Percentiles rank a stretch among this genome's conserved stretches.
Conservation (phyloP, 345 rosid species). For the Sisymbrium altissimum region DNA sequence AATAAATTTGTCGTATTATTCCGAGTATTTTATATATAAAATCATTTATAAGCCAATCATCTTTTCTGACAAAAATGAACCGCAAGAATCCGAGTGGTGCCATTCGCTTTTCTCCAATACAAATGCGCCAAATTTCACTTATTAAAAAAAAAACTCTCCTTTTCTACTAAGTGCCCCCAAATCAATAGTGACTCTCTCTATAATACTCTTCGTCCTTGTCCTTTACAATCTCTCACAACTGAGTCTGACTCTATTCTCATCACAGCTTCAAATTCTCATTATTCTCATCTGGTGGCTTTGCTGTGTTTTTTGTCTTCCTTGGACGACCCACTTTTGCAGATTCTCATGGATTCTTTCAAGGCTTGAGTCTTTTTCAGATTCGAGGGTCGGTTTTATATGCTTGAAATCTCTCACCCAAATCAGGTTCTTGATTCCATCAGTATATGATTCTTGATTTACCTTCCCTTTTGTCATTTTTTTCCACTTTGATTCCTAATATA, state of each 20-base stretch:
- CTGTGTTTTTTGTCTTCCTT: conserved; percentile 28
- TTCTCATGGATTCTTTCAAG: conserved; percentile 34
- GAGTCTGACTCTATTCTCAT: conserved; percentile 5
- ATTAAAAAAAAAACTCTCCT: background rate
- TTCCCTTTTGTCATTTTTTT: background rate
- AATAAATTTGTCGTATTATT: conserved; percentile 24
- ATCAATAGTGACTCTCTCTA: conserved; percentile 22
- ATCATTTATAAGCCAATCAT: background rate
- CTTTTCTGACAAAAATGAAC: conserved; percentile 6
- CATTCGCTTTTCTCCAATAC: conserved; percentile 28
- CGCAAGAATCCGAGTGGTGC: conserved; percentile 26
- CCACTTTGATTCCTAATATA: conserved; percentile 13
- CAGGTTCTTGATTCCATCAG: conserved; percentile 36
- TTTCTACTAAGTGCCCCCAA: conserved; percentile 19
- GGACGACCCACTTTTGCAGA: conserved; percentile 27
- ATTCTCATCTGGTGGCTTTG: conserved; percentile 6
- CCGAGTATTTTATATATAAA: background rate
- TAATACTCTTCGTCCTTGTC: conserved; percentile 14
- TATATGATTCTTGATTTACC: conserved; percentile 25
- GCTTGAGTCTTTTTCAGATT: conserved; percentile 29
- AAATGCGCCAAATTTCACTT: conserved; percentile 22
- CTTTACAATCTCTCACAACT: conserved; percentile 1
- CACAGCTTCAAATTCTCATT: conserved; percentile 8
- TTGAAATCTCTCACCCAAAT: conserved; percentile 32
- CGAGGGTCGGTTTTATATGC: conserved; percentile 34